Percentiles rank a stretch among this genome's conserved stretches.
Conservation (phyloP, 345 rosid species). For the Salix dunnii region DNA sequence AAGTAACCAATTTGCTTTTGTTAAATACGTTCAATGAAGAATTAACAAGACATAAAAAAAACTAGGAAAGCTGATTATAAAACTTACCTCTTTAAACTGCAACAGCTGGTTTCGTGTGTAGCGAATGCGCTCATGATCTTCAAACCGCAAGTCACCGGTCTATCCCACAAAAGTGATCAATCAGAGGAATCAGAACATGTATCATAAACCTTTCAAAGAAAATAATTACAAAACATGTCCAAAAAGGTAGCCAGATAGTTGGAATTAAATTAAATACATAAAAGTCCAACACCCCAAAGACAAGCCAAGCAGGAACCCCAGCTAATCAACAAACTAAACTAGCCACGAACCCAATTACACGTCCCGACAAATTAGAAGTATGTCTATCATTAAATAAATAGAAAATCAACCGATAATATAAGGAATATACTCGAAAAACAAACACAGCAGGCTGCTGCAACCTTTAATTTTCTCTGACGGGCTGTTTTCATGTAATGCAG, state of each 20-base stretch:
- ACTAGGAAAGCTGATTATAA: too few species aligned
- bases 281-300: not conserved
- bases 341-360: not conserved
- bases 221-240: not conserved
- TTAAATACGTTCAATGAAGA: not conserved
- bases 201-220: not conserved
- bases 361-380: too few species aligned
- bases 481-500: slow-evolving; percentile 2
- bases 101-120: slow-evolving; percentile 9
- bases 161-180: not conserved
- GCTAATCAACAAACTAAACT: not conserved
- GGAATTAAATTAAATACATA: too few species aligned
- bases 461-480: not conserved
- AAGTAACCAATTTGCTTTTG: not conserved
- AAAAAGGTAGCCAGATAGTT: too few species aligned
- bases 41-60: too few species aligned
- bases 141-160: slow-evolving; percentile 7
- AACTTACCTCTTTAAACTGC: slow-evolving; percentile 1
- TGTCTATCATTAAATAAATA: too few species aligned
- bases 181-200: not conserved
- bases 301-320: not conserved
- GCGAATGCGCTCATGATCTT: slow-evolving; percentile 4
- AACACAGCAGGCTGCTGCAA: not conserved
- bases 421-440: too few species aligned
- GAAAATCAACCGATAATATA: too few species aligned